A percentile compares a stretch with the other conserved stretches of the same genome.
Evolutionary conservation across 495 filamentous ascomycete genomes (phyloP).

Genomic region (Penicillium desertorum): DNA sequence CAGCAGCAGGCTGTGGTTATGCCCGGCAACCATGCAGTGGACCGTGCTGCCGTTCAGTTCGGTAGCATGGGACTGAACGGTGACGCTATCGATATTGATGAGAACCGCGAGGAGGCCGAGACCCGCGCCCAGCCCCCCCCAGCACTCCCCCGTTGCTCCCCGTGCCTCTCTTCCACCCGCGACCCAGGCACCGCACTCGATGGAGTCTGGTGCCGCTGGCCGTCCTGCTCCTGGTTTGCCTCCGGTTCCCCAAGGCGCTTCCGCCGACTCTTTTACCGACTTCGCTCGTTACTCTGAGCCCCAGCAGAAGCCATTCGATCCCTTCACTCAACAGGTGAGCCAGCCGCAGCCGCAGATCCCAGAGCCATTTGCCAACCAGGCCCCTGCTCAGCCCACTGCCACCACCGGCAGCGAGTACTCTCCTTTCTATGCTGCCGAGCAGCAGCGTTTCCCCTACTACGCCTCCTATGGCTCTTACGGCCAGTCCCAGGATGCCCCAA

Average conservation of each 20-base stretch:
- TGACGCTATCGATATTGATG: constrained; percentile 77
- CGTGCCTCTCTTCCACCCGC: constrained; percentile 86
- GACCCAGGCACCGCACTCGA: constrained; percentile 39
- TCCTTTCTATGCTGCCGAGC: constrained; percentile 83
- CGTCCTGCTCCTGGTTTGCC: constrained; percentile 70
- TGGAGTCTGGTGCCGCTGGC: constrained; percentile 60
- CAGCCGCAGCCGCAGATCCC: constrained; percentile 61
- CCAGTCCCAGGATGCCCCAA: constrained; percentile 75
- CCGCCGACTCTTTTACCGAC: constrained; percentile 54
- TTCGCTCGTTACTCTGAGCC: constrained; percentile 69
- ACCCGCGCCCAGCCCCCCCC: constrained; percentile 89
- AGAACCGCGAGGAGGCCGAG: constrained; percentile 91
- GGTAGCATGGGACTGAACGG: constrained; percentile 92
- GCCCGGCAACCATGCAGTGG: constrained; percentile 96
- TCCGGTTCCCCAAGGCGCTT: constrained; percentile 58
- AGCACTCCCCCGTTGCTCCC: constrained; percentile 91
- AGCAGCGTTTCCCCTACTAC: constrained; percentile 77
- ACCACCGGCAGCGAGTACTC: constrained; percentile 78
- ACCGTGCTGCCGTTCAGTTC: constrained; percentile 93
- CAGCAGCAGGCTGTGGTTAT: constrained; percentile 98
- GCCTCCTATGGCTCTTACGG: constrained; percentile 78
- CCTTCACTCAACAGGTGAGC: constrained; percentile 76
- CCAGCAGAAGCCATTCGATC: constrained; percentile 79
- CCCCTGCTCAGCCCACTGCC: constrained; percentile 47
- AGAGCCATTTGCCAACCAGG: constrained; percentile 59